Evolutionary conservation across 352 stramenopile species (phyloP), one percentile per base, ranked within the genome.

Genomic region (Phytophthora pseudosyringae): DNA sequence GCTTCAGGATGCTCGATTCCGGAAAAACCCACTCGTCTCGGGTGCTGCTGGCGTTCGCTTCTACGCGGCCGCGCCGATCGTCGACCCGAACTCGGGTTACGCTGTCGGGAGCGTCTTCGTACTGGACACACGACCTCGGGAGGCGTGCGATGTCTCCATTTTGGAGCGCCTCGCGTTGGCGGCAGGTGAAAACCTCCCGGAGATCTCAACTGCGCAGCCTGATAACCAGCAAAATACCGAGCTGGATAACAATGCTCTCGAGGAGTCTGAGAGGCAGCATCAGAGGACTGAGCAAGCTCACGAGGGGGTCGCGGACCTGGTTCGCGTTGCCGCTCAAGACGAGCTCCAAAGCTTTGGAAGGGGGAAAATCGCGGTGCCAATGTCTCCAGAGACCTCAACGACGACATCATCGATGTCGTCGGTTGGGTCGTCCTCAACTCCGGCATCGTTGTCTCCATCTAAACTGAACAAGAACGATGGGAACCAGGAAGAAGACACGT

Each of bases 41-140:
- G 93, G 94, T 16, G 78, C 81, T 28, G 89, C 93, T 4, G 77
- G 89, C 45, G 89, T 99, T 33, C 88, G 95, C n/a, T 98, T 99
- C 65, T 98, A 99, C 74, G 96, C 96, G 4, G 72, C 80, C 15
- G 87, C 83, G 12, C 87, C 87, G 4, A 90, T 95, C 50, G 47
- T 93, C 11, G 76, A 90, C 47, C 79, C 65, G 1, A 71, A 73
- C 40, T 83, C 76, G 5, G 85, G 84, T 3, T 71, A 88, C 51
- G 79, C 75, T 41, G 48, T 95, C 5, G 87, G 87, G 4, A 91
- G 73, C 26, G 83, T 95, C 26, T 95, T 95, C 63, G 87, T 95
- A n/a, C 61, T 95, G 10, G 87, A 95, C 58, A 91, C 82, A 26
- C 83, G 81, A 6, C 81, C 86, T 13, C 81, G 86, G 32, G 81